These are phyloP conservation scores for Seiridium unicorne DNA, from an alignment of 2,329 filamentous ascomycete species.

Conservation along the genomic window DNA sequence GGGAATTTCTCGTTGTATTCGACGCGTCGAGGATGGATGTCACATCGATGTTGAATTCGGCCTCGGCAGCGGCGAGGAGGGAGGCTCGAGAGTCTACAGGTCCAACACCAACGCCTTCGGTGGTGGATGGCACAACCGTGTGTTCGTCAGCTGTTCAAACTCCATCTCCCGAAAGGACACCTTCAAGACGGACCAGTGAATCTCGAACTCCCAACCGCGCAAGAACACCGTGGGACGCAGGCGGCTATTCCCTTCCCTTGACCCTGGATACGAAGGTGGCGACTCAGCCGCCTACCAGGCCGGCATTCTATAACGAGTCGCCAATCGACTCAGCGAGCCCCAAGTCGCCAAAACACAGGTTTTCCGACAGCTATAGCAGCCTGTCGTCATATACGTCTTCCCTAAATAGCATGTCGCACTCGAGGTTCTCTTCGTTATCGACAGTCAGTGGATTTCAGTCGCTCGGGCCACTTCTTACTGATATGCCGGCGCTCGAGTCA, in stretches of 20 bases:
- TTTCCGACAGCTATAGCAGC: conserved; percentile 52
- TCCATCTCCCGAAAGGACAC: conserved; percentile 18
- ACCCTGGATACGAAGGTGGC: conserved; percentile 34
- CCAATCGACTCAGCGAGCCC: conserved; percentile 25
- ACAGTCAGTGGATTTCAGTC: conserved; percentile 43
- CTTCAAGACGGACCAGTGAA: conserved; percentile 24
- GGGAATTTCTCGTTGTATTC: not conserved
- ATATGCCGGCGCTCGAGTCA: conserved; percentile 36
- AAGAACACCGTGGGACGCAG: conserved; percentile 51
- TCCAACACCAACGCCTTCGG: conserved; percentile 21
- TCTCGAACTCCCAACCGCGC: conserved; percentile 27
- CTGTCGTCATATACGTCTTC: conserved; percentile 49
- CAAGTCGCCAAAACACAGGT: conserved; percentile 38
- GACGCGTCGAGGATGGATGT: conserved; percentile 36
- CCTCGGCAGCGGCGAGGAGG: conserved; percentile 23
- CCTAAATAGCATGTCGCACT: conserved; percentile 44
- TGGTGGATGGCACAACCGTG: conserved; percentile 18
- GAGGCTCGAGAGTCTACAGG: conserved; percentile 14
- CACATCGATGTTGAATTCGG: conserved; percentile 37
- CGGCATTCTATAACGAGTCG: conserved; percentile 22
- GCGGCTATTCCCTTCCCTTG: conserved; percentile 46
- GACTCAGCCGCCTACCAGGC: conserved; percentile 18
- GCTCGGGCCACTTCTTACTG: conserved; percentile 30
- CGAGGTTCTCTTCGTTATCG: conserved; percentile 52
- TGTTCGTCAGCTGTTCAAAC: conserved; percentile 27